Conservation (phyloP, 1,139 yeast genomes). For the Saccharomycopsis hybrid region DNA sequence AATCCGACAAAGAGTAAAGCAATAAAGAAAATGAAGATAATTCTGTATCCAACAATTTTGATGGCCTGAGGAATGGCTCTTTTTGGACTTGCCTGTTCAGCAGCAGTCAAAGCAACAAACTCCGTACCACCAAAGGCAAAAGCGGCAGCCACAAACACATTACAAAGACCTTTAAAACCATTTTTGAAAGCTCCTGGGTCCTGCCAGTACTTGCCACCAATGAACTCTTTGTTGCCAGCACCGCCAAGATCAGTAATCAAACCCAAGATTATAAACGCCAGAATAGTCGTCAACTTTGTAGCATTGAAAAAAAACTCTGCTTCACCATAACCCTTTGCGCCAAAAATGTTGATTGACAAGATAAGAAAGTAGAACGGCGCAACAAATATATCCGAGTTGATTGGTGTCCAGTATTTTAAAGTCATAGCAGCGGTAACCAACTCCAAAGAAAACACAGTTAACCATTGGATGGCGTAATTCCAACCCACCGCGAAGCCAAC, state of each 20-base stretch:
- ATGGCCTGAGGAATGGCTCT: slow-evolving; percentile 60
- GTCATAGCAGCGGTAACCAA: slow-evolving; percentile 69
- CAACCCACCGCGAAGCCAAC: slow-evolving; percentile 73
- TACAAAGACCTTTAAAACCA: slow-evolving; percentile 73
- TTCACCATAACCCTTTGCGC: slow-evolving; percentile 66
- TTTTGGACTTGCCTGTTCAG: slow-evolving; percentile 72
- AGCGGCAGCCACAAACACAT: slow-evolving; percentile 78
- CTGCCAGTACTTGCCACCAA: slow-evolving; percentile 47
- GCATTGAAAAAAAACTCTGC: slow-evolving; percentile 52
- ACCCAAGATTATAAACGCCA: slow-evolving; percentile 54
- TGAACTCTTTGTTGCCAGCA: slow-evolving; percentile 45
- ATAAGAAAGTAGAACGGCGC: slow-evolving; percentile 57
- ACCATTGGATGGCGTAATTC: slow-evolving; percentile 74
- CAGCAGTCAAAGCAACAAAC: slow-evolving; percentile 77
- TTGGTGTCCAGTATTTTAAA: slow-evolving; percentile 48
- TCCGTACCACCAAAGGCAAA: slow-evolving; percentile 77
- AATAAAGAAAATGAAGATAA: slow-evolving; percentile 54
- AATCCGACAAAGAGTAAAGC: slow-evolving; percentile 57
- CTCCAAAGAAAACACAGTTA: slow-evolving; percentile 66
- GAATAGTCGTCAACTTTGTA: slow-evolving; percentile 49
- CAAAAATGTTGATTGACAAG: slow-evolving; percentile 53
- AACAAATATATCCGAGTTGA: slow-evolving; percentile 54
- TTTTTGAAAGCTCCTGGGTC: slow-evolving; percentile 50
- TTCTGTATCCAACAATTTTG: slow-evolving; percentile 70
- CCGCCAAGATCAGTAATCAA: slow-evolving; percentile 53